Evolutionary conservation across 2,329 filamentous ascomycete genomes (phyloP), one percentile per base, ranked within the genome.

Genomic region (Aspergillus cejpii): DNA sequence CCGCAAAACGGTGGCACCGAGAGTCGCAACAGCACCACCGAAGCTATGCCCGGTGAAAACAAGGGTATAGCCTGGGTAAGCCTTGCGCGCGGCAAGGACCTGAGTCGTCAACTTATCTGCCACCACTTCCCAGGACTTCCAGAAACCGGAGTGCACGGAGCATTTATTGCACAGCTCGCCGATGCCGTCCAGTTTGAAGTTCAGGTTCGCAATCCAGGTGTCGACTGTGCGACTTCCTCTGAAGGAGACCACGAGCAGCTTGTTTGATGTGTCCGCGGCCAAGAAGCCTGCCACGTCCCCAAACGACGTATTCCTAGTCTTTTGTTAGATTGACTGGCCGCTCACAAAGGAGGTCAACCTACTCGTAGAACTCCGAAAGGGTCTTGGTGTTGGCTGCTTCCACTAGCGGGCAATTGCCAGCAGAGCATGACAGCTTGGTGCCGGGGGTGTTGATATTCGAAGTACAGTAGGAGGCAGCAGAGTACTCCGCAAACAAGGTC

Each of bases 391-490:
- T 61, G 2, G 72, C 72, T 0, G 64, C 55, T 57, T 78, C 63
- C 2, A 79, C 73, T 0, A 60, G 53, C 1, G 72, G 68, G 51
- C 76, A 79, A 49, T 73, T 75, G 1, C 66, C 69, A 6, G 64
- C 56, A 0, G 60, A 50, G 50, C 76, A 79, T 6, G 62, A 63
- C 34, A 77, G 39, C 41, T 68, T 68, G 7, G 67, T 67, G 33
- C 64, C 65, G 2, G 69, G 48, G 21, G 66, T 67, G 44, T 74
- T 61, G 58, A 74, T 69, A 58, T 78, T 78, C 29, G 51, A 58
- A 2, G 66, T 53, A 55, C 76, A 78, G 58, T 78, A 78, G 15
- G 74, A 65, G 3, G 76, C 75, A 2, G 74, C 75, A 2, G 74
- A 67, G 55, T 75, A 79, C 47, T 78, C 70, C 31, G 72, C 69